These are phyloP conservation scores for Penicillium macrosclerotiorum DNA, from an alignment of 495 filamentous ascomycete genomes.

Conservation along the genomic window DNA sequence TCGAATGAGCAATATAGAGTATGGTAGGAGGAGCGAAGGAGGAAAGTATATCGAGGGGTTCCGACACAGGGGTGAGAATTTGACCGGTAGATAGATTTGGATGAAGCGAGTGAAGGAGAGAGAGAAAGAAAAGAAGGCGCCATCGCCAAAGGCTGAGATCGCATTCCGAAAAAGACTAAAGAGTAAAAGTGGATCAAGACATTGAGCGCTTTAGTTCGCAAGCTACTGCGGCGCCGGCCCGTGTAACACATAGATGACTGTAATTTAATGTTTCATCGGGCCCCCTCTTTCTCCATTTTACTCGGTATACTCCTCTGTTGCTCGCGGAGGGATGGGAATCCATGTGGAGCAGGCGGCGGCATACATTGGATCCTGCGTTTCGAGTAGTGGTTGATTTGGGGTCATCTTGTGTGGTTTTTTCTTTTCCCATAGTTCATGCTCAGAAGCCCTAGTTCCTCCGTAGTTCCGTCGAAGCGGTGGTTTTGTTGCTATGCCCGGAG, in stretches of 20 bases:
- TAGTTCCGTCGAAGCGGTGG: too few species aligned
- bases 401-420: too few species aligned
- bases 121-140: conserved; percentile 10
- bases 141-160: conserved; percentile 11
- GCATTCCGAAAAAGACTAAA: conserved; percentile 22
- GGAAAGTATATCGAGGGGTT: too few species aligned
- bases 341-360: too few species aligned
- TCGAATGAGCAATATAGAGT: conserved; percentile 10
- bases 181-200: conserved; percentile 32
- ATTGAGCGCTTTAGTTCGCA: conserved; percentile 19
- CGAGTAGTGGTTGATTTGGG: too few species aligned
- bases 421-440: too few species aligned
- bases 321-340: background rate
- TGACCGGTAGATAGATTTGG: conserved; percentile 5
- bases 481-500: background rate
- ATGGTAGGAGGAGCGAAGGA: conserved; percentile 9
- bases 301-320: too few species aligned
- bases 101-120: conserved; percentile 10
- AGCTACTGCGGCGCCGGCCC: conserved; percentile 20
- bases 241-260: conserved; percentile 33
- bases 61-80: too few species aligned
- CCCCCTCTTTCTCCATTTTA: too few species aligned
- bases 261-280: conserved; percentile 21
- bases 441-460: too few species aligned
- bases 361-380: too few species aligned